phyloP scores from a whole-genome alignment of 352 stramenopile genomes.

The Globisporangium spinosum region DNA sequence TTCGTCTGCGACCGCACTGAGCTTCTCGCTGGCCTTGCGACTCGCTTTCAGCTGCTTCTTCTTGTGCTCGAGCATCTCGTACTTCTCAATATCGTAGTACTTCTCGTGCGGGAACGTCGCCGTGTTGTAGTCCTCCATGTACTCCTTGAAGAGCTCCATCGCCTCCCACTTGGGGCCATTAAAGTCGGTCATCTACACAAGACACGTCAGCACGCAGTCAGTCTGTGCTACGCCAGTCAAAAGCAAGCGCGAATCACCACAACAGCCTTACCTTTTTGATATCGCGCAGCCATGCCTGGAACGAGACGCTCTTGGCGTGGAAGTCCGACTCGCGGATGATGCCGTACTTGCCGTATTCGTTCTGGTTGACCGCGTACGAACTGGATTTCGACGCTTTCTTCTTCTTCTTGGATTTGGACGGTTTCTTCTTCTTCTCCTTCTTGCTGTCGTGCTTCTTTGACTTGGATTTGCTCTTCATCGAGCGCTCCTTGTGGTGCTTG shows the following conservation, averaged over 20 bases:
- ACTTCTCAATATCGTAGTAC: constrained; percentile 97
- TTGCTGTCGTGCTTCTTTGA: constrained; percentile 21
- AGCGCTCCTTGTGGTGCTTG: constrained; percentile 23
- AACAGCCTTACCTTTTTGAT: constrained; percentile 81
- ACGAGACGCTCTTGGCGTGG: constrained; percentile 88
- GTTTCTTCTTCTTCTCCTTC: constrained; percentile 24
- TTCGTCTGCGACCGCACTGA: constrained; percentile 44
- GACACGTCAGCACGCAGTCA: neutral
- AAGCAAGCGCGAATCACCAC: too few relatives aligned
- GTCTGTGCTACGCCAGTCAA: neutral
- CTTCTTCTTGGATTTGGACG: constrained; percentile 20
- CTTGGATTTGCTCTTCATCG: constrained; percentile 22
- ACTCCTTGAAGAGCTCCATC: constrained; percentile 90
- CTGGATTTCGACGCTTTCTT: constrained; percentile 20
- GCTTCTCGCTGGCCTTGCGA: constrained; percentile 26
- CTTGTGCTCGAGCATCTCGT: constrained; percentile 94
- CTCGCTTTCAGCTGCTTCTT: constrained; percentile 63
- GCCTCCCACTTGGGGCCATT: constrained; percentile 85
- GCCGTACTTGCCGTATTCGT: constrained; percentile 96
- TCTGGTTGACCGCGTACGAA: constrained; percentile 79
- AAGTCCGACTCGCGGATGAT: constrained; percentile 93
- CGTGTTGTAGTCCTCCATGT: constrained; percentile 98
- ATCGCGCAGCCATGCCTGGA: constrained; percentile 93
- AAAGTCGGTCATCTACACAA: constrained; percentile 62
- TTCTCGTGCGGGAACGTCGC: constrained; percentile 95